Evolutionary conservation across 2,329 filamentous ascomycete genomes (phyloP), one percentile per base, ranked within the genome.

Genomic region (Aureobasidium sp.): DNA sequence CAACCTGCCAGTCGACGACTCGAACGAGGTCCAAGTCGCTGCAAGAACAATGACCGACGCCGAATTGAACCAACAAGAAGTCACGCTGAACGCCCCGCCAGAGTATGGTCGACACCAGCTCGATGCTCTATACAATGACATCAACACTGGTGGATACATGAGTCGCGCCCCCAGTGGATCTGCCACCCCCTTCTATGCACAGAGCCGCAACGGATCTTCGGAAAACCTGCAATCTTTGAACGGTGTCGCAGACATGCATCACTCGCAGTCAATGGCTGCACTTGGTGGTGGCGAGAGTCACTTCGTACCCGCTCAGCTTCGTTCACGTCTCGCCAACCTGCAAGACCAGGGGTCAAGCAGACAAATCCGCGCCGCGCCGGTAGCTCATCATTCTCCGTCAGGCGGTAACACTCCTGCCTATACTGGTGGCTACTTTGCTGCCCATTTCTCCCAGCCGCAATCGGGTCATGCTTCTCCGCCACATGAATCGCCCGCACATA

Each of bases 31-130:
- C 2, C 57, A 79, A 81, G 57, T 81, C 84, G 68, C 77, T 77
- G n/a, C 79, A 1, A 65, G 64, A n/a, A 67, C 66, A 31, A 62
- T 68, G n/a, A 65, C 69, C 9, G 70, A 74, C 55, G 70, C 81
- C 17, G 67, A 78, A 69, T 70, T 77, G 62, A 74, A 79, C 66
- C 71, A 77, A 62, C 72, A 84, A 42, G 77, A 83, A 60, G 79
- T 83, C 21, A 81, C 83, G 27, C 72, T 82, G 29, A 83, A 88
- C 61, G 92, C 93, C 11, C 94, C 94, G n/a, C 94, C 94, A 0
- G 84, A 91, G 40, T 99, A 99, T 68, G 91, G 90, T 62, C 84
- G 93, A 68, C 94, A 97, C 72, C 82, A 89, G 46, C 83, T 97
- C 27, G 94, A 99, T 71, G 87, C 90, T 70, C 79, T 97, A 1